phyloP scores from a whole-genome alignment of 2,329 filamentous ascomycete genomes.

The Penicillium oxalicum region DNA sequence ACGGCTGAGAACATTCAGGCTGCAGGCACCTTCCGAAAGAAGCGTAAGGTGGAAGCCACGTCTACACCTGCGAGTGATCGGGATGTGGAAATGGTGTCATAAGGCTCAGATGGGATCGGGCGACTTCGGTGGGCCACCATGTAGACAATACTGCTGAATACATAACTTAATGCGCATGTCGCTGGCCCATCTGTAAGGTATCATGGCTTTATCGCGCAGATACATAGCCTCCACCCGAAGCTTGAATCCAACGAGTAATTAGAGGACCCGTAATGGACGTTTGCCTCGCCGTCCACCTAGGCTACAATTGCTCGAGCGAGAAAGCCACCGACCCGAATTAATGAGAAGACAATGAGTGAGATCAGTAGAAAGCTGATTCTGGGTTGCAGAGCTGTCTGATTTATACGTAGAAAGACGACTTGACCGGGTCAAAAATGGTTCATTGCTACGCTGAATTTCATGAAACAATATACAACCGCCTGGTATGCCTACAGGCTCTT shows the following conservation, averaged over 20 bases:
- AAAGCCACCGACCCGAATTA: too few species aligned
- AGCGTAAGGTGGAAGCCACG: slow-evolving; percentile 53
- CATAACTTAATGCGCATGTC: too few species aligned
- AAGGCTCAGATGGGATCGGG: slow-evolving; percentile 3
- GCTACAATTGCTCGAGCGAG: too few species aligned
- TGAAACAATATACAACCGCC: slow-evolving; percentile 21
- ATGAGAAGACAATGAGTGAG: neutral
- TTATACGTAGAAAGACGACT: too few species aligned
- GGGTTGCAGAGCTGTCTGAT: too few species aligned
- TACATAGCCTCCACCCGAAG: too few species aligned
- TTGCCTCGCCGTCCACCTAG: too few species aligned
- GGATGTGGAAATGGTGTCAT: slow-evolving; percentile 30
- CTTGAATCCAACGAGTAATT: too few species aligned
- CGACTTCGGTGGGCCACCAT: neutral
- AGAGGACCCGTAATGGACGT: too few species aligned
- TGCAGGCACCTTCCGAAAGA: slow-evolving; percentile 63
- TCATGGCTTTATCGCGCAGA: too few species aligned
- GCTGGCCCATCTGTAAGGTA: too few species aligned
- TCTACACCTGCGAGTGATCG: slow-evolving; percentile 20
- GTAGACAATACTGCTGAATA: too few species aligned
- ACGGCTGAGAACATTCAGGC: slow-evolving; percentile 75
- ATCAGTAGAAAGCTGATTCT: neutral
- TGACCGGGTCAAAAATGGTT: slow-evolving; percentile 11
- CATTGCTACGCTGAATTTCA: slow-evolving; percentile 23
- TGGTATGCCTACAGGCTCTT: slow-evolving; percentile 63